These are phyloP conservation scores for Vitis vinifera DNA, from an alignment of 164 flowering plant genomes.

Conservation along the genomic window DNA sequence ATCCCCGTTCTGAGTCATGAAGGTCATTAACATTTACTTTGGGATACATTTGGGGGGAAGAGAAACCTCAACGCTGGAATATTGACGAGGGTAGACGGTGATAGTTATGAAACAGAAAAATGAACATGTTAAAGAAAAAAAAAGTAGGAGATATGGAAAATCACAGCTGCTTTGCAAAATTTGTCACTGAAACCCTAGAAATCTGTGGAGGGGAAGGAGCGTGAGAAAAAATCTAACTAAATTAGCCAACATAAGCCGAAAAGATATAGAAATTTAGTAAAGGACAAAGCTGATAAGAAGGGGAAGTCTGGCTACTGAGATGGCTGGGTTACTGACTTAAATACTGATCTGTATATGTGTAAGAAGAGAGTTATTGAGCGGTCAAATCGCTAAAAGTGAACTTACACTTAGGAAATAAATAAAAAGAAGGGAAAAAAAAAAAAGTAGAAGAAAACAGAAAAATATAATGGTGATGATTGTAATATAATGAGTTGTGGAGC, in stretches of 20 bases:
- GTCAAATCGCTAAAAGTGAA: slow-evolving; percentile 49
- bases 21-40: background rate
- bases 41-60: slow-evolving; percentile 17
- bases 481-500: slow-evolving; percentile 13
- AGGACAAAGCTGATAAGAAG: slow-evolving; percentile 36
- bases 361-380: slow-evolving; percentile 25
- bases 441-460: background rate
- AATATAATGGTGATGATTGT: slow-evolving; percentile 2
- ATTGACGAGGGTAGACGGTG: slow-evolving; percentile 15
- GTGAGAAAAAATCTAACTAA: slow-evolving; percentile 17
- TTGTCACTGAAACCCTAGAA: slow-evolving; percentile 23
- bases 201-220: slow-evolving; percentile 5
- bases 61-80: slow-evolving; percentile 8
- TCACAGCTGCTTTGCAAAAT: slow-evolving; percentile 2
- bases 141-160: background rate
- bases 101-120: slow-evolving; percentile 12
- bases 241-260: slow-evolving; percentile 23
- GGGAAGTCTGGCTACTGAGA: slow-evolving; percentile 18
- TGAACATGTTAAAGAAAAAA: background rate
- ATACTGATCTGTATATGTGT: slow-evolving; percentile 23
- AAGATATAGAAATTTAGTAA: slow-evolving; percentile 24
- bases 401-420: background rate
- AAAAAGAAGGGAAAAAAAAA: background rate
- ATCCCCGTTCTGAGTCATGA: slow-evolving; percentile 5
- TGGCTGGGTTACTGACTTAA: slow-evolving; percentile 30